phyloP scores from a whole-genome alignment of 140 eudicot species.

The Oenanthe javanica region DNA sequence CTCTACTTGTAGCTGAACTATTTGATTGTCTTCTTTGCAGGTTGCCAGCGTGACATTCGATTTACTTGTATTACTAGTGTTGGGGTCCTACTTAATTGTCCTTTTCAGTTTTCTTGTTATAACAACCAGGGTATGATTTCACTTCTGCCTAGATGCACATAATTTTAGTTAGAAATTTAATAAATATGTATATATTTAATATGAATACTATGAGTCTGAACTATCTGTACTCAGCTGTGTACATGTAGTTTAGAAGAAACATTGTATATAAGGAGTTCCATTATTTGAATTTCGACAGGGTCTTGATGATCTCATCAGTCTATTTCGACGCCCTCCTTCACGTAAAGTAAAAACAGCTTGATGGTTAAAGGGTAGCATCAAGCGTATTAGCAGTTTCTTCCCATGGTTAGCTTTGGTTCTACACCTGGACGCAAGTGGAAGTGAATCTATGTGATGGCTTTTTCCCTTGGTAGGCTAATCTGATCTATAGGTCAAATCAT shows the following conservation, averaged over 20 bases:
- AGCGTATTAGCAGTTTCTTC: neutral
- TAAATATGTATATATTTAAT: neutral
- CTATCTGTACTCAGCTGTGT: neutral
- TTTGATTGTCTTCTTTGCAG: slow-evolving; percentile 29
- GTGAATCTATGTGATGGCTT: neutral
- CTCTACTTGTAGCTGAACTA: neutral
- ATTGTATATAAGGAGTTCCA: neutral
- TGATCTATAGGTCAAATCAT: neutral
- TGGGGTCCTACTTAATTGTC: slow-evolving; percentile 85
- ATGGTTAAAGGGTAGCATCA: neutral
- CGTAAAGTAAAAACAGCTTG: slow-evolving; percentile 75
- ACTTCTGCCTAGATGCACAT: neutral
- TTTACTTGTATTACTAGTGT: slow-evolving; percentile 75
- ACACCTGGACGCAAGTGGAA: neutral
- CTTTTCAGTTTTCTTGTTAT: slow-evolving; percentile 80
- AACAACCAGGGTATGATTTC: slow-evolving; percentile 67
- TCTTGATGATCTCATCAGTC: slow-evolving; percentile 88
- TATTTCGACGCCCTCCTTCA: slow-evolving; percentile 87
- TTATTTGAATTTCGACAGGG: slow-evolving; percentile 50
- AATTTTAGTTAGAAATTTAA: neutral
- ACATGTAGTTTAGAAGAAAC: neutral
- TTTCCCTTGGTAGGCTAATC: neutral
- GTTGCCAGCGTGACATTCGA: slow-evolving; percentile 96
- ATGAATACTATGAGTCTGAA: neutral
- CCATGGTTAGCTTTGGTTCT: neutral